Percentiles rank a stretch among this genome's conserved stretches.
Conservation (phyloP, 129 eudicot genomes). For the Sambucus nigra region DNA sequence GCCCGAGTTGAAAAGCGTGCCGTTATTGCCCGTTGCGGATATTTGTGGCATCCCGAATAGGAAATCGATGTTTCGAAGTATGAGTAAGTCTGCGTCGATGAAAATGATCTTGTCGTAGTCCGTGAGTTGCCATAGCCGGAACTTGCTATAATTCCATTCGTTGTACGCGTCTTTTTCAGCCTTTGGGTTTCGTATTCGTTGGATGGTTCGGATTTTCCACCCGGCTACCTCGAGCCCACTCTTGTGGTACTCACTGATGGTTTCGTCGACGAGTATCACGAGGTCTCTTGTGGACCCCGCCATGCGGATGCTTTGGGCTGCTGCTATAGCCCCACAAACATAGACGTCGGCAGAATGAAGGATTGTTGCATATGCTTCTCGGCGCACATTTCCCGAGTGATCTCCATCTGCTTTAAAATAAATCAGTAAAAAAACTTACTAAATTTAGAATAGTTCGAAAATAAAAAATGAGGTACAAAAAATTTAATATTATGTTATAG, state of each 20-base stretch:
- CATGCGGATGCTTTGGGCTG: slow-evolving; percentile 60
- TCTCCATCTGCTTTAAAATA: slow-evolving; percentile 29
- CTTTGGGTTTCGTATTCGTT: slow-evolving; percentile 51
- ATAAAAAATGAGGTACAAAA: no score
- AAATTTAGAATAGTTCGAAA: no score
- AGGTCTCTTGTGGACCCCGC: slow-evolving; percentile 53
- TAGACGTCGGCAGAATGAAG: slow-evolving; percentile 50
- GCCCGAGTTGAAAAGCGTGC: slow-evolving; percentile 54
- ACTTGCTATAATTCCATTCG: slow-evolving; percentile 73
- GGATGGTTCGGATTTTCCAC: slow-evolving; percentile 44
- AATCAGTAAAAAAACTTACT: no score
- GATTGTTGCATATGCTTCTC: slow-evolving; percentile 59
- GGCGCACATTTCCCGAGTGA: slow-evolving; percentile 14
- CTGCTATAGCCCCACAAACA: slow-evolving; percentile 61
- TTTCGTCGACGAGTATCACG: slow-evolving; percentile 48
- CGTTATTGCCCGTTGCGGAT: slow-evolving; percentile 58
- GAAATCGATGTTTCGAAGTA: slow-evolving; percentile 49
- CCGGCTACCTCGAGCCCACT: slow-evolving; percentile 56
- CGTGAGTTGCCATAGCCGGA: slow-evolving; percentile 57
- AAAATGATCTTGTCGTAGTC: slow-evolving; percentile 60
- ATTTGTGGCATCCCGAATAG: slow-evolving; percentile 46
- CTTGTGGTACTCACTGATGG: slow-evolving; percentile 37
- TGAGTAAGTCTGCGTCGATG: slow-evolving; percentile 49
- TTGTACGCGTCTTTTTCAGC: slow-evolving; percentile 58
- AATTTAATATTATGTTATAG: no score